Conservation (phyloP, 495 filamentous ascomycete genomes). For the Penicillium paxilli region DNA sequence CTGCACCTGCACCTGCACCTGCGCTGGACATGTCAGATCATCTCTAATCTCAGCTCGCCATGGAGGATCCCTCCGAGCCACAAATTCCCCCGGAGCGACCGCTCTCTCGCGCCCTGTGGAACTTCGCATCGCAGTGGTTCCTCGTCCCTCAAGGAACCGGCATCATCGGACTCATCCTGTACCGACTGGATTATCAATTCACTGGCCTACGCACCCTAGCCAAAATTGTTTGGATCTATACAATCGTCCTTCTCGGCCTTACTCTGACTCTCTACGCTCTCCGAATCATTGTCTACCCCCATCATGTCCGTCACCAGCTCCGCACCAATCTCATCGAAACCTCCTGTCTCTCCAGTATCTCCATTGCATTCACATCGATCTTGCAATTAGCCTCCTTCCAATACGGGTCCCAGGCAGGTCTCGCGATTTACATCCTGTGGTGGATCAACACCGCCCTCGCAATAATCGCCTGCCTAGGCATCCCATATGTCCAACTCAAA, state of each 20-base stretch:
- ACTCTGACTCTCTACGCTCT: slow-evolving; percentile 25
- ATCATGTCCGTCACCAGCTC: slow-evolving; percentile 23
- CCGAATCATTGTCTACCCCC: slow-evolving; percentile 26
- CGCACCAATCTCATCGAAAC: slow-evolving; percentile 25
- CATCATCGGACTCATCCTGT: slow-evolving; percentile 27
- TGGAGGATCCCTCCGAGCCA: too few species aligned
- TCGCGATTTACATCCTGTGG: slow-evolving; percentile 32
- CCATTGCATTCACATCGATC: slow-evolving; percentile 32
- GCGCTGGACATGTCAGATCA: too few species aligned
- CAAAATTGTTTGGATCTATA: slow-evolving; percentile 35
- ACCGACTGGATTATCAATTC: slow-evolving; percentile 35
- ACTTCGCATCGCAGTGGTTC: slow-evolving; percentile 34
- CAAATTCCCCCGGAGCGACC: slow-evolving; percentile 10
- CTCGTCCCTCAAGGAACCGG: slow-evolving; percentile 34
- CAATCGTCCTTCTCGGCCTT: slow-evolving; percentile 22
- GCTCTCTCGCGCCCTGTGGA: slow-evolving; percentile 24
- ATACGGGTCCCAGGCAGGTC: slow-evolving; percentile 16
- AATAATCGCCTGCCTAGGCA: slow-evolving; percentile 16
- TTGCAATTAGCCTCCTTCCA: slow-evolving; percentile 24
- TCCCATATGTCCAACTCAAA: too few species aligned
- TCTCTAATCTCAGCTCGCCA: too few species aligned
- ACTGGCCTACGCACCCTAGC: slow-evolving; percentile 24
- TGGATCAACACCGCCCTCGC: slow-evolving; percentile 29
- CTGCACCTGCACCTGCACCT: too few species aligned
- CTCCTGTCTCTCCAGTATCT: slow-evolving; percentile 31